Evolutionary conservation across 768 basidiomycete species (phyloP).

Genomic region (Hygrophoropsis aurantiaca): DNA sequence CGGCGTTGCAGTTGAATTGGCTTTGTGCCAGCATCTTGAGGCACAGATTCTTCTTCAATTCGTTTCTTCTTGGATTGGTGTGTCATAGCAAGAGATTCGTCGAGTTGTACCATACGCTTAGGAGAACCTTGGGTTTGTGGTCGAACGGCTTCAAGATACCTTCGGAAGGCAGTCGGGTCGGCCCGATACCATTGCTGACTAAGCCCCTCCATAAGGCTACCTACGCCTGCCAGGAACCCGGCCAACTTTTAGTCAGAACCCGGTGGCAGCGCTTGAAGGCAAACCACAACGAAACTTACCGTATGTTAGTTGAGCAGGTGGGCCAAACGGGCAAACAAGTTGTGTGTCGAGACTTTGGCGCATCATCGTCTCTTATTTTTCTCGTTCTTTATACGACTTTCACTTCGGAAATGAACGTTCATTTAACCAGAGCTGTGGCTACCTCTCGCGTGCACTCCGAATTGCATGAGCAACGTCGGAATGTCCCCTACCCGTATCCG

Average conservation of each 20-base stretch:
- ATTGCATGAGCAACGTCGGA: slow-evolving; percentile 24
- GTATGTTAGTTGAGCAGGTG: background rate
- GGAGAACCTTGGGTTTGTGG: slow-evolving; percentile 16
- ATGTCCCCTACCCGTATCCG: slow-evolving; percentile 32
- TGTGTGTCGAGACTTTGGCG: slow-evolving; percentile 20
- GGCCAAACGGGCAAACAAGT: background rate
- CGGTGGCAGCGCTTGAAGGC: slow-evolving; percentile 14
- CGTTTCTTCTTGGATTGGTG: slow-evolving; percentile 79
- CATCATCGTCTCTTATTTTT: slow-evolving; percentile 11
- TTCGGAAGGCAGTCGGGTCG: slow-evolving; percentile 34
- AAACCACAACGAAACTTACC: slow-evolving; percentile 18
- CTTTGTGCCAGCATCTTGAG: slow-evolving; percentile 60
- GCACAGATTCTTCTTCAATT: slow-evolving; percentile 50
- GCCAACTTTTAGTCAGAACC: slow-evolving; percentile 3
- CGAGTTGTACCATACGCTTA: slow-evolving; percentile 31
- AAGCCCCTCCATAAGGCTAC: slow-evolving; percentile 27
- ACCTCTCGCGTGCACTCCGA: slow-evolving; percentile 12
- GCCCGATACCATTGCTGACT: slow-evolving; percentile 34
- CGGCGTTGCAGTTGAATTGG: slow-evolving; percentile 77
- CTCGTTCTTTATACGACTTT: slow-evolving; percentile 26
- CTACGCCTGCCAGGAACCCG: background rate
- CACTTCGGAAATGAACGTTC: slow-evolving; percentile 33
- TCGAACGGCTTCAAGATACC: slow-evolving; percentile 29
- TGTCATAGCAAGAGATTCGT: slow-evolving; percentile 48
- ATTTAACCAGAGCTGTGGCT: slow-evolving; percentile 23